These are phyloP conservation scores for Fraxinus paxiana DNA, from an alignment of 305 asterid species.

Conservation along the genomic window DNA sequence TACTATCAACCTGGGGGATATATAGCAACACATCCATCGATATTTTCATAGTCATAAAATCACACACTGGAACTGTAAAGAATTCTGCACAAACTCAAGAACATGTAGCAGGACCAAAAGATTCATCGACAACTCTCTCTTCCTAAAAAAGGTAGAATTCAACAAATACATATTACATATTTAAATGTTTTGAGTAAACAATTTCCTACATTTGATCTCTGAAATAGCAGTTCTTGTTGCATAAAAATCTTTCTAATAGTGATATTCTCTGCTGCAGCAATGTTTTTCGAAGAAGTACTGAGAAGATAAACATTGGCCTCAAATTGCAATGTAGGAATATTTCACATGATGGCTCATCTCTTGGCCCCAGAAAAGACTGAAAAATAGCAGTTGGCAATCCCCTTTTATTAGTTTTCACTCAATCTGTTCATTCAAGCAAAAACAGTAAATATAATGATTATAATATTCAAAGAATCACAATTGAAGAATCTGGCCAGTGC, in stretches of 20 bases:
- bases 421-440: background rate
- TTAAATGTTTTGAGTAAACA: background rate
- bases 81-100: background rate
- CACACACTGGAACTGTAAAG: background rate
- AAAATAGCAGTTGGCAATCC: background rate
- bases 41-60: background rate
- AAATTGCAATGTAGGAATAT: background rate
- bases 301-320: constrained; percentile 5
- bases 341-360: background rate
- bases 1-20: background rate
- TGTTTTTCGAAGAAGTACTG: constrained; percentile 8
- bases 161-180: background rate
- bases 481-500: background rate
- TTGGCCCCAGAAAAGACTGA: background rate
- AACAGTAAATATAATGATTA: background rate
- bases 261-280: background rate
- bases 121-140: background rate
- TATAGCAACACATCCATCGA: background rate
- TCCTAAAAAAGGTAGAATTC: background rate
- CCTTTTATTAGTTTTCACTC: background rate
- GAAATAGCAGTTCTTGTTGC: background rate
- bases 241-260: background rate
- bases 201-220: background rate
- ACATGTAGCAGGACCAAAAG: background rate
- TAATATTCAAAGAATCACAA: background rate